phyloP scores from a whole-genome alignment of 768 basidiomycete species.

The Cyathus striatus region DNA sequence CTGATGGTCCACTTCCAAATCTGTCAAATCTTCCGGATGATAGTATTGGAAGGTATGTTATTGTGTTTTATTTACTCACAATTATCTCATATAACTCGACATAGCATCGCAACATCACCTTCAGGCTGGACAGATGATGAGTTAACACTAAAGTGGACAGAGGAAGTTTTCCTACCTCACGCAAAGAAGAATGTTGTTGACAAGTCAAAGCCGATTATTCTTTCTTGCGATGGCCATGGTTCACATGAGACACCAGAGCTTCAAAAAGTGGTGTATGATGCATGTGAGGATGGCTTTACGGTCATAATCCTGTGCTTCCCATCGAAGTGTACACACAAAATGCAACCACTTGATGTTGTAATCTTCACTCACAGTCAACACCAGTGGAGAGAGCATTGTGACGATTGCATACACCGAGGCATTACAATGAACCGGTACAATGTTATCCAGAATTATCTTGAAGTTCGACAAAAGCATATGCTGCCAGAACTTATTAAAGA shows the following conservation, averaged over 20 bases:
- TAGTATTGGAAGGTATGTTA: constrained; percentile 1
- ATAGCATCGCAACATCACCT: no score
- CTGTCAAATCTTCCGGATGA: neutral
- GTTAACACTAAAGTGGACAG: constrained; percentile 18
- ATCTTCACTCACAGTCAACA: constrained; percentile 23
- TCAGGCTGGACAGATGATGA: constrained; percentile 32
- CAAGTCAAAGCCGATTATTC: neutral
- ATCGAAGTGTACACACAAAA: constrained; percentile 31
- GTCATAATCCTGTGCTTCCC: constrained; percentile 27
- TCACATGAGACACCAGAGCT: neutral
- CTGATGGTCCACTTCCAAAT: constrained; percentile 5
- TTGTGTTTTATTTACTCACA: constrained; percentile 6
- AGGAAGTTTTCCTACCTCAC: no score
- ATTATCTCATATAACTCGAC: no score
- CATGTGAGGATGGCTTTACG: constrained; percentile 10
- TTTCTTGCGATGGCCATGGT: neutral
- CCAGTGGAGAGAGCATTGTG: constrained; percentile 18
- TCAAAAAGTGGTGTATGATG: neutral
- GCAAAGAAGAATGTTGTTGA: no score
- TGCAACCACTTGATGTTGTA: constrained; percentile 37
- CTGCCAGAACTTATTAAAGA: constrained; percentile 8
- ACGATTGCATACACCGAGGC: constrained; percentile 5
- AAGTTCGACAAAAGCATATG: constrained; percentile 7
- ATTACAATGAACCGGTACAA: constrained; percentile 4
- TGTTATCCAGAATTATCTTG: constrained; percentile 17